Base-by-base conservation (phyloP, 2,329 filamentous ascomycete genomes). In the Kalaharituber pfeilii region DNA sequence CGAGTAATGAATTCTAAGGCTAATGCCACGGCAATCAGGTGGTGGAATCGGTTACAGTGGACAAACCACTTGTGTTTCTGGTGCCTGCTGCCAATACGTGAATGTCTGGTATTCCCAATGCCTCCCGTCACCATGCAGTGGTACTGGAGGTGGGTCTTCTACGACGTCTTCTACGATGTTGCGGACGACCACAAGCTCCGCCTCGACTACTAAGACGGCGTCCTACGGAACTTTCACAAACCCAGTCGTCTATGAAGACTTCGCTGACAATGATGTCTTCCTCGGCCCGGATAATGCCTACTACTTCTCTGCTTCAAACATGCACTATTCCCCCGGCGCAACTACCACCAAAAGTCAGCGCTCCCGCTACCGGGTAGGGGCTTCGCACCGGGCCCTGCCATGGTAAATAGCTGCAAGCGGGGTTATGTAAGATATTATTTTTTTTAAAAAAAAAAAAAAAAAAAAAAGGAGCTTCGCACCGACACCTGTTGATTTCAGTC, bases 271-370 rank as follows among this genome's bases (percentile, higher is more conserved):
- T 18, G 75, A 79, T 59, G 68, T 79, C 15, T n/a, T n/a, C n/a
- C 72, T 75, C 59, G 69, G 73, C 5, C 69, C 75, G 0, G 68
- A 69, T 2, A 69, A 75, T 57, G 69, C 69, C 2, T 74, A 71
- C 63, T 79, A 78, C 64, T 75, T 73, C 60, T 74, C 73, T 0
- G 73, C 75, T 0, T 78, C 75, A 1, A 77, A 70, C 5, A 75
- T 79, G 61, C 73, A 75, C 51, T 78, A 73, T 61, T 75, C 72
- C 9, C 72, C 76, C 0, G 76, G 75, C 8, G 76, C 76, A 0
- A 75, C 77, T 0, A 68, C 80, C 2, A 66, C 79, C 0, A 69
- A 70, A 24, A n/a, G n/a, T n/a, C n/a, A n/a, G n/a, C n/a, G n/a
- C n/a, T n/a, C n/a, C n/a, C n/a, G n/a, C n/a, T n/a, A n/a, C n/a